Evolutionary conservation across 495 filamentous ascomycete genomes (phyloP).

Genomic region (Penicillium bovifimosum): DNA sequence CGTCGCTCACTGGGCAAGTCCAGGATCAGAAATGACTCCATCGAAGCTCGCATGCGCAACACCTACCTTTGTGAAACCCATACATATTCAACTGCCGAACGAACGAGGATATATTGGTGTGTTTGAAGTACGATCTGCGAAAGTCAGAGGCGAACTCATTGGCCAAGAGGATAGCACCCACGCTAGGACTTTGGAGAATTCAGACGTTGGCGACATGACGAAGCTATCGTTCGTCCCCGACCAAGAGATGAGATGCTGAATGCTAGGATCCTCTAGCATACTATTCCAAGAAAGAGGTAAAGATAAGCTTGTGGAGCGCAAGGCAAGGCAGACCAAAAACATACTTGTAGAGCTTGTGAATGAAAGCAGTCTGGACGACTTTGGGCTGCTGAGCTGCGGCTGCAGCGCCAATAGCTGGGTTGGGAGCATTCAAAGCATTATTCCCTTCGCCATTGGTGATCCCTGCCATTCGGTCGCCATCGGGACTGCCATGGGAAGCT

Average conservation of each 20-base stretch:
- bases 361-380: constrained; percentile 98
- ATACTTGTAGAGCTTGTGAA: constrained; percentile 98
- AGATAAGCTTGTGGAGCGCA: constrained; percentile 1
- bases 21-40: constrained; percentile 10
- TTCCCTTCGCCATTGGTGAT: constrained; percentile 42
- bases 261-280: constrained; percentile 91
- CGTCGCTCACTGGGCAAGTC: constrained; percentile 75
- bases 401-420: constrained; percentile 57
- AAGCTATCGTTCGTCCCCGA: constrained; percentile 91
- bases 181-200: constrained; percentile 98
- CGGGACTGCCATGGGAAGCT: constrained; percentile 39
- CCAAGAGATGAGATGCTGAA: constrained; percentile 96
- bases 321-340: constrained; percentile 24
- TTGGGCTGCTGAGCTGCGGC: constrained; percentile 92
- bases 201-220: constrained; percentile 93
- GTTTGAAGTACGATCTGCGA: constrained; percentile 81
- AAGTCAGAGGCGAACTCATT: constrained; percentile 20
- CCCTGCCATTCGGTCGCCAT: constrained; percentile 40
- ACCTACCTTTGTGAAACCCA: constrained; percentile 95
- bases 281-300: constrained; percentile 37
- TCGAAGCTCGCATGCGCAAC: not conserved
- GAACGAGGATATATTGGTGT: constrained; percentile 98
- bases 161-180: constrained; percentile 42
- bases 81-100: constrained; percentile 99
- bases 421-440: constrained; percentile 30